Conservation (phyloP, 2,329 filamentous ascomycete genomes). For the Monilinia fructicola region DNA sequence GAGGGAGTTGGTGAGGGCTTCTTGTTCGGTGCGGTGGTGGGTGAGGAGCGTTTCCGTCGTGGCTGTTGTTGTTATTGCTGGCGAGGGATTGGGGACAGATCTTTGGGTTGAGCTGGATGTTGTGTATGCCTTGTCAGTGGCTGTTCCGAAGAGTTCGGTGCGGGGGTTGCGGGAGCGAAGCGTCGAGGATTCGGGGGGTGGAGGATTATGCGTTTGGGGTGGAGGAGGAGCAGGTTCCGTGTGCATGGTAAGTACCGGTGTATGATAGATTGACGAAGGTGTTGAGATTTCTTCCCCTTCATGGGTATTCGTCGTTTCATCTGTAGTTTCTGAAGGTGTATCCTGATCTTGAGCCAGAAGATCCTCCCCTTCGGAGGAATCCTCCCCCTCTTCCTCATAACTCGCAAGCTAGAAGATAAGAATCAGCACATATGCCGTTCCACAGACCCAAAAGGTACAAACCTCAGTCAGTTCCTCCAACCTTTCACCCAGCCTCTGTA, state of each 20-base stretch:
- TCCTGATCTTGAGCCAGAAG: conserved; percentile 50
- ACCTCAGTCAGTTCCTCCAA: conserved; percentile 68
- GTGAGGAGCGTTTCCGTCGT: conserved; percentile 71
- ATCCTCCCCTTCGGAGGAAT: conserved; percentile 55
- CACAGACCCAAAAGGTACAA: not conserved
- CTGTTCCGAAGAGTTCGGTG: conserved; percentile 7
- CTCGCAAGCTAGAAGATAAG: conserved; percentile 28
- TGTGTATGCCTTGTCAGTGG: conserved; percentile 28
- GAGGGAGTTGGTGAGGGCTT: conserved; percentile 77
- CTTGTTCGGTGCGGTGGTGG: conserved; percentile 78
- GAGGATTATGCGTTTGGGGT: conserved; percentile 18
- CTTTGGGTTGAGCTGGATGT: conserved; percentile 43
- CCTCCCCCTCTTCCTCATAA: conserved; percentile 33
- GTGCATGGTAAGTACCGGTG: conserved; percentile 16
- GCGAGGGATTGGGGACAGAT: not conserved
- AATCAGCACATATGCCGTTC: not conserved
- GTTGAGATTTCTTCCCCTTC: conserved; percentile 19
- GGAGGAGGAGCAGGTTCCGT: conserved; percentile 3
- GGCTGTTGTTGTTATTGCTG: conserved; percentile 49
- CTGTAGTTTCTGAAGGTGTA: conserved; percentile 48
- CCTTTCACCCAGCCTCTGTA: conserved; percentile 65
- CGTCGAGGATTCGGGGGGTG: conserved; percentile 26
- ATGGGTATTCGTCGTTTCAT: conserved; percentile 16
- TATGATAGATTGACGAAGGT: conserved; percentile 27
- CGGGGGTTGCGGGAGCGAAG: conserved; percentile 34